Evolutionary conservation across 805 yeast genomes (phyloP), one percentile per base, ranked within the genome.

Genomic region (Maudiozyma bulderi): DNA sequence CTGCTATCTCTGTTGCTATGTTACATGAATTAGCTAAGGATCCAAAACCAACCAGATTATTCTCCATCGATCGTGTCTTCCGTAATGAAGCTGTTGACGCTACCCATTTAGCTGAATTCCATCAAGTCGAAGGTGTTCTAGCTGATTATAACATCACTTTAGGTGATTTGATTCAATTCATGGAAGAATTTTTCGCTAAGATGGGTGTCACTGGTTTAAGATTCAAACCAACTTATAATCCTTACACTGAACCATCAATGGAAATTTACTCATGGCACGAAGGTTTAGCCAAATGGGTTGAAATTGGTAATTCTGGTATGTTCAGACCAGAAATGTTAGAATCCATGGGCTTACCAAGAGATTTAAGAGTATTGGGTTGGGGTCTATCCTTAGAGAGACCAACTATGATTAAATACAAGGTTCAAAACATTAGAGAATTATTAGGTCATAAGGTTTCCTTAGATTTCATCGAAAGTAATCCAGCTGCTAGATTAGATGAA

Each of bases 71-170:
- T 70, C 82, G 97, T 66, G 99, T 93, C 52, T 93, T 93, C 86
- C 87, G 99, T 75, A 93, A 93, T 68, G 99, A 93, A 74, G 98
- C 99, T 31, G 99, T 93, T 47, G 99, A 93, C 68, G 98, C 98
- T 47, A 93, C 99, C 14, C 99, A 93, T 70, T 80, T 93, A 71
- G 99, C 99, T 39, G 99, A 93, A 73, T 93, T 93, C 77, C 98
- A 93, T 72, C 99, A 93, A 74, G 95, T 93, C 54, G 99, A 93
- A 73, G 99, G 99, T 74, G 99, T 93, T 48, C 76, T 93, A 64
- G 99, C 98, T 33, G 99, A 95, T 67, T 91, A 88, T 71, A 84
- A 89, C 68, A 74, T 93, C 59, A 90, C 99, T 6, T 74, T 93
- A 60, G 99, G 99, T 54, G 96, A 91, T 66, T 77, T 93, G 70